Evolutionary conservation across 2,329 filamentous ascomycete species (phyloP).

Genomic region (Ophiocordyceps camponoti-floridani): DNA sequence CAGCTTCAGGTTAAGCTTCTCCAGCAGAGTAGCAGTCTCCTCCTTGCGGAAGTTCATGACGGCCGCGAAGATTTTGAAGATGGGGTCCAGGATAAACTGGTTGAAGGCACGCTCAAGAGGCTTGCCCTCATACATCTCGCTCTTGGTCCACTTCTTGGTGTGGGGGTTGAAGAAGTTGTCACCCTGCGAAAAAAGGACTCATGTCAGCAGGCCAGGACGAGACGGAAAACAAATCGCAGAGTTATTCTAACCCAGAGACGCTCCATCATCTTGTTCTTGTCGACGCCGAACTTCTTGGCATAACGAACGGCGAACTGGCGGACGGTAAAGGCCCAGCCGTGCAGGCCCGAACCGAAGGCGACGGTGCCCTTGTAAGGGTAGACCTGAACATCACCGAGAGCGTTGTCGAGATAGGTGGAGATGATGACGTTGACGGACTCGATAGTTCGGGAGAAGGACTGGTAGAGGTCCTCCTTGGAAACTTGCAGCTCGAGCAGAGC

Average conservation of each 20-base stretch:
- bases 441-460: slow-evolving; percentile 98
- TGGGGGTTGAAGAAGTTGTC: slow-evolving; percentile 99
- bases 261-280: slow-evolving; percentile 99
- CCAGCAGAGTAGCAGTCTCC: slow-evolving; percentile 62
- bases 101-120: slow-evolving; percentile 95
- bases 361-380: slow-evolving; percentile 96
- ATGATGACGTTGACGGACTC: slow-evolving; percentile 99
- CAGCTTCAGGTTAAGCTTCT: slow-evolving; percentile 95
- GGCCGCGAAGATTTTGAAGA: slow-evolving; percentile 94
- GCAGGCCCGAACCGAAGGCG: slow-evolving; percentile 97
- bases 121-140: slow-evolving; percentile 67
- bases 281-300: slow-evolving; percentile 99
- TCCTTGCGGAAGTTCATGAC: slow-evolving; percentile 99
- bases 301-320: slow-evolving; percentile 92
- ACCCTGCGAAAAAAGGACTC: slow-evolving; percentile 27
- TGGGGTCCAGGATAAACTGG: slow-evolving; percentile 98
- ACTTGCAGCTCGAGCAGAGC: slow-evolving; percentile 98
- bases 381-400: slow-evolving; percentile 93
- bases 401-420: slow-evolving; percentile 95
- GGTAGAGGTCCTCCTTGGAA: slow-evolving; percentile 97
- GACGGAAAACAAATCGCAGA: background rate
- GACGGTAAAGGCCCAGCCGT: slow-evolving; percentile 99
- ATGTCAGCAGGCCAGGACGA: slow-evolving; percentile 4
- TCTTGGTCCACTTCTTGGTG: slow-evolving; percentile 99
- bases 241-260: slow-evolving; percentile 69